Evolutionary conservation across 306 rosid genomes (phyloP).

Genomic region (Psophocarpus tetragonolobus): DNA sequence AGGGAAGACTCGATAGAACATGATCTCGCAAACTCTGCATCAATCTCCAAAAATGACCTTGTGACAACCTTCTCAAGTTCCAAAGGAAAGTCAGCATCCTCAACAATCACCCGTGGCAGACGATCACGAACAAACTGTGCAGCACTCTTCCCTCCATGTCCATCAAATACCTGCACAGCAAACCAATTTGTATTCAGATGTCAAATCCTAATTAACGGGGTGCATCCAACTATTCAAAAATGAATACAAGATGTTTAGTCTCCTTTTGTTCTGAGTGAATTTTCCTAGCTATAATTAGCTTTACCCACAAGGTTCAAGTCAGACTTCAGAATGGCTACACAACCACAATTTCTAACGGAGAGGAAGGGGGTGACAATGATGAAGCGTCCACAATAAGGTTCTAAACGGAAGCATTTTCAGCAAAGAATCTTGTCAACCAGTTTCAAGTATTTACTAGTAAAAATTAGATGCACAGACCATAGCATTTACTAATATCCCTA

Average conservation of each 20-base stretch:
- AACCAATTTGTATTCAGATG: conserved; percentile 29
- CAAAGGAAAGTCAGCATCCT: conserved; percentile 84
- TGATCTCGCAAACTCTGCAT: conserved; percentile 73
- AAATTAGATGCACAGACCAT: not conserved
- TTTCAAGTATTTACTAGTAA: not conserved
- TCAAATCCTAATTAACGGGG: conserved; percentile 6
- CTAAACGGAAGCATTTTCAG: not conserved
- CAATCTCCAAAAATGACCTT: conserved; percentile 79
- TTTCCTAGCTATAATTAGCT: not conserved
- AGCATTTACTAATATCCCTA: not conserved
- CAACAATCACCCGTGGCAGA: conserved; percentile 82
- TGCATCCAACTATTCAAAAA: not conserved
- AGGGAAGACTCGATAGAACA: conserved; percentile 63
- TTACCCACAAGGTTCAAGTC: not conserved
- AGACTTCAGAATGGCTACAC: not conserved
- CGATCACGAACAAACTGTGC: conserved; percentile 87
- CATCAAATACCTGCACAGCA: conserved; percentile 80
- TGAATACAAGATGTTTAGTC: not conserved
- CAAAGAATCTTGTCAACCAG: conserved; percentile 1
- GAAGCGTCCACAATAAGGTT: not conserved
- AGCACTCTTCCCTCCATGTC: conserved; percentile 92
- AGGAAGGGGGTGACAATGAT: not conserved
- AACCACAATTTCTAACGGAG: not conserved
- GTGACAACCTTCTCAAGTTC: conserved; percentile 90
- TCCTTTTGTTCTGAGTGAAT: not conserved